phyloP scores from a whole-genome alignment of 768 basidiomycete genomes.

The Trametes sanguinea region DNA sequence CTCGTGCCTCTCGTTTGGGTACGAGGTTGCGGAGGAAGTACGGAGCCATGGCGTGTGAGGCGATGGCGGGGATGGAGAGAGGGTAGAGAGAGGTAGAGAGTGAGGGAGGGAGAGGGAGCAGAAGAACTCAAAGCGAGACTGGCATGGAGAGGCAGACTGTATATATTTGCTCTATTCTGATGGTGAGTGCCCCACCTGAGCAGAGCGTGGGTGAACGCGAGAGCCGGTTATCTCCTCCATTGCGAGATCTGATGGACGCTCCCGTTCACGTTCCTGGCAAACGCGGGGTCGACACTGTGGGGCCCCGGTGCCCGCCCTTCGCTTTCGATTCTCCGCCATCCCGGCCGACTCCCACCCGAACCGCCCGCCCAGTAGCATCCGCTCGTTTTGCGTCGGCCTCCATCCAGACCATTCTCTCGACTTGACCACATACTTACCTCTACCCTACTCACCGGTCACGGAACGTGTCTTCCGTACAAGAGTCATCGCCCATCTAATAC shows the following conservation, averaged over 20 bases:
- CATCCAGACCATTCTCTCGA: too few species aligned
- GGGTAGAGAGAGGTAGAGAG: background rate
- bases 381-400: background rate
- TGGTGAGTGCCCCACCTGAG: background rate
- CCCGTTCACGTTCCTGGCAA: background rate
- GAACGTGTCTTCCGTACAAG: background rate
- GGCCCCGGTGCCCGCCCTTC: slow-evolving; percentile 4
- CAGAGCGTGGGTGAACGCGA: background rate
- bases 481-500: background rate
- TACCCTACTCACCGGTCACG: background rate
- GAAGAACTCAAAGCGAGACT: background rate
- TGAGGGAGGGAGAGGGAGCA: background rate
- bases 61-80: background rate
- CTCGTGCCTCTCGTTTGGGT: slow-evolving; percentile 40
- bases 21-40: slow-evolving; percentile 48
- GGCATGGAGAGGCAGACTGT: background rate
- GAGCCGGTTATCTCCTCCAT: slow-evolving; percentile 14
- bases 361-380: background rate
- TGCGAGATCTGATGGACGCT: slow-evolving; percentile 14
- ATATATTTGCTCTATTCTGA: background rate
- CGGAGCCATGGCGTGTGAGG: slow-evolving; percentile 43
- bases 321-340: background rate
- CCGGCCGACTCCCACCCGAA: slow-evolving; percentile 2
- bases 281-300: background rate
- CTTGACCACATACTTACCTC: background rate